phyloP scores from a whole-genome alignment of 2,329 filamentous ascomycete species.

The Apiospora malaysiana region DNA sequence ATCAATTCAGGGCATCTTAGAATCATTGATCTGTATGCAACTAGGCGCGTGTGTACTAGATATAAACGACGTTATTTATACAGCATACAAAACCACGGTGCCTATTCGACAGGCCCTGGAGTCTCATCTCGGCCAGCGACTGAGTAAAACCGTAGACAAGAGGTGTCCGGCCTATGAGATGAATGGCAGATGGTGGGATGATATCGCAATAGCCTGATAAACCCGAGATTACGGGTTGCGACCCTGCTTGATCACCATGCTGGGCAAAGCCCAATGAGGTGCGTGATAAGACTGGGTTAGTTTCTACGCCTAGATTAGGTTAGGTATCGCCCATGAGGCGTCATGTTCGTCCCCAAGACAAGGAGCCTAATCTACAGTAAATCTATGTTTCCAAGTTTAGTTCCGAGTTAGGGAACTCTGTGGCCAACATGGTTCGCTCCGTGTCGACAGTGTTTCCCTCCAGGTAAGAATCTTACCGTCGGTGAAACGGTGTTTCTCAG shows the following conservation, averaged over 20 bases:
- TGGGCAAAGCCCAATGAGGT: neutral
- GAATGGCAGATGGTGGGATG: neutral
- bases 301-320: neutral
- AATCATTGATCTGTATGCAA: too few relatives aligned
- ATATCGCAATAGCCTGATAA: neutral
- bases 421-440: neutral
- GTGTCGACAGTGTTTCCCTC: neutral
- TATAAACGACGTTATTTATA: neutral
- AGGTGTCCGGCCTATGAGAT: too few relatives aligned
- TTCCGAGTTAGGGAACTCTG: neutral
- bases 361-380: neutral
- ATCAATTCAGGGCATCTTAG: neutral
- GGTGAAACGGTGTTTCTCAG: neutral
- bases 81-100: neutral
- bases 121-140: slow-evolving; percentile 18
- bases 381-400: neutral
- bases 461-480: neutral
- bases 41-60: neutral
- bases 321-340: neutral
- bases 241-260: neutral
- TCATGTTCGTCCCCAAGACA: neutral
- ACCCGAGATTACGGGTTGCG: neutral
- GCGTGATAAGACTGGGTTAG: neutral
- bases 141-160: neutral
- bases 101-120: neutral